Percentiles rank a stretch among this genome's conserved stretches.
Conservation (phyloP, 2,329 filamentous ascomycete species). For the Ramichloridium luteum region DNA sequence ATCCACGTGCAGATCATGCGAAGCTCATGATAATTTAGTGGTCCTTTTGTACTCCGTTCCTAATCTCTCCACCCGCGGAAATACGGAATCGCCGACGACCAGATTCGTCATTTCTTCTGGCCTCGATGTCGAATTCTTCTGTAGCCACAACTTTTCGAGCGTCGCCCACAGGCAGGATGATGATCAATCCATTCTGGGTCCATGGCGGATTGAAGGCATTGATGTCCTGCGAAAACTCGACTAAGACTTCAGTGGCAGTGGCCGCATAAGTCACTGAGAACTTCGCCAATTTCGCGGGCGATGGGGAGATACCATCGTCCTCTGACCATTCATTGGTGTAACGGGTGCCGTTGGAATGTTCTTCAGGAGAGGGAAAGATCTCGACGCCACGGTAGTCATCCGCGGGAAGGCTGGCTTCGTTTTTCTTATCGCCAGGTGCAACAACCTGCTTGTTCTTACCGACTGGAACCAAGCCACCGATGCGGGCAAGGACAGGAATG, state of each 20-base stretch:
- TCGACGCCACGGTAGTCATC: slow-evolving; percentile 47
- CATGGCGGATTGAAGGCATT: slow-evolving; percentile 38
- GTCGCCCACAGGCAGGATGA: slow-evolving; percentile 43
- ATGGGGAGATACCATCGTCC: slow-evolving; percentile 43
- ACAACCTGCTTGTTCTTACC: slow-evolving; percentile 41
- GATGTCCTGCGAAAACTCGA: slow-evolving; percentile 31
- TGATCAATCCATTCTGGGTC: slow-evolving; percentile 31
- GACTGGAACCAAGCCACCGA: slow-evolving; percentile 43
- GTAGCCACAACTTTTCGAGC: slow-evolving; percentile 25
- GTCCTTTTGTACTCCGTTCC: too few species aligned
- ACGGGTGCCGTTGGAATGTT: slow-evolving; percentile 23
- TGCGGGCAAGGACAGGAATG: slow-evolving; percentile 44
- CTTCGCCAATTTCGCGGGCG: slow-evolving; percentile 27
- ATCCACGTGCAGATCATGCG: too few species aligned
- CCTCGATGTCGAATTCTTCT: slow-evolving; percentile 10
- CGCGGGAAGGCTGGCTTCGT: slow-evolving; percentile 33
- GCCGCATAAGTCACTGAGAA: slow-evolving; percentile 36
- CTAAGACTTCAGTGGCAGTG: slow-evolving; percentile 32
- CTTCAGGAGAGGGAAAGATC: slow-evolving; percentile 41
- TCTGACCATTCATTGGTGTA: slow-evolving; percentile 41
- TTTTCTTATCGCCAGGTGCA: slow-evolving; percentile 37
- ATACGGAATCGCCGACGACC: slow-evolving; percentile 15
- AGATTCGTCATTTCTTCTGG: slow-evolving; percentile 12
- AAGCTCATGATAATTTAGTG: too few species aligned
- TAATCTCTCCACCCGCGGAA: too few species aligned